These are phyloP conservation scores for Tranzscheliella williamsii DNA, from an alignment of 1,284 basidiomycete genomes.

Conservation along the genomic window DNA sequence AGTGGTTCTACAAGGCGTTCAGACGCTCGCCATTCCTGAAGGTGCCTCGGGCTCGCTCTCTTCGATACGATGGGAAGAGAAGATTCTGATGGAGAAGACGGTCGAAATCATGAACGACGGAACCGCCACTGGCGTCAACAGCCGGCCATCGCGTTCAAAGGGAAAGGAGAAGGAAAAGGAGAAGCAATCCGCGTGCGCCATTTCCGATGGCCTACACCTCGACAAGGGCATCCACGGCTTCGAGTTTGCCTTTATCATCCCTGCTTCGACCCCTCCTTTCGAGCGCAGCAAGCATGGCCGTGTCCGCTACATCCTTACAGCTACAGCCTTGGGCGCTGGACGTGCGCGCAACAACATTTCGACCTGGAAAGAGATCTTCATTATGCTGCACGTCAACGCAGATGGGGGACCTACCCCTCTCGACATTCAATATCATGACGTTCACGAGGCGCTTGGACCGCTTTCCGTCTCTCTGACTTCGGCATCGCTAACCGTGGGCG, in stretches of 20 bases:
- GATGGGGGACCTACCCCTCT: constrained; percentile 54
- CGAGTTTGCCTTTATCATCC: constrained; percentile 59
- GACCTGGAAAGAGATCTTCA: constrained; percentile 53
- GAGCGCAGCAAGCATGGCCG: constrained; percentile 56
- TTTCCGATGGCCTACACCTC: constrained; percentile 41
- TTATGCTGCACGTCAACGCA: constrained; percentile 51
- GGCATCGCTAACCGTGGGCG: constrained; percentile 57
- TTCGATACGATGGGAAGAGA: constrained; percentile 54
- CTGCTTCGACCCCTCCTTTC: constrained; percentile 53
- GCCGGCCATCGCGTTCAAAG: constrained; percentile 18
- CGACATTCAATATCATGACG: constrained; percentile 58
- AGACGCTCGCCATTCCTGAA: constrained; percentile 55
- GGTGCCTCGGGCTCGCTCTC: constrained; percentile 1
- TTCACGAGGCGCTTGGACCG: constrained; percentile 55
- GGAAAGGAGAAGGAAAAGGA: constrained; percentile 38
- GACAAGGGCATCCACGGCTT: constrained; percentile 57
- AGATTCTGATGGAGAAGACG: constrained; percentile 52
- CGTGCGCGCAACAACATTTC: constrained; percentile 44
- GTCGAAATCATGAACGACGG: constrained; percentile 49
- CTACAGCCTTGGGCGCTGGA: constrained; percentile 54
- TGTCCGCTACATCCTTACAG: constrained; percentile 54
- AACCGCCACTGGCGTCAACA: constrained; percentile 14
- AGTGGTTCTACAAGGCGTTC: constrained; percentile 47
- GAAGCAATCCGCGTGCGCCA: constrained; percentile 15
- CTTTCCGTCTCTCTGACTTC: constrained; percentile 51